phyloP scores from a whole-genome alignment of 495 filamentous ascomycete genomes.

The Massariosphaeria phaeospora region DNA sequence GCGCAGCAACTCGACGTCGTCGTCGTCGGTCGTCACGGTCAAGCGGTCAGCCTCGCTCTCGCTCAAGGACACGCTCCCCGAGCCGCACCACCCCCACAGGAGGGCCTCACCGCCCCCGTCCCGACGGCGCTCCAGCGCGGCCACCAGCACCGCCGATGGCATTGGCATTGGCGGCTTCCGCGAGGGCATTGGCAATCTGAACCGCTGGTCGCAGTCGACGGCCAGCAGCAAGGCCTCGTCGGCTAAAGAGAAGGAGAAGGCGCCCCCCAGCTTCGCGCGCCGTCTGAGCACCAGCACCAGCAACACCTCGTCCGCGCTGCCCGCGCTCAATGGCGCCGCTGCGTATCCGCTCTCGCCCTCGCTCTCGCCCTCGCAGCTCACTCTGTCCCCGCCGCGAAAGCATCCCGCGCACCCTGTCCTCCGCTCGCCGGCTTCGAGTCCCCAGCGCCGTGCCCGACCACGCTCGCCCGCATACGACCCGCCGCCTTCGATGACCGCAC shows the following conservation, averaged over 20 bases:
- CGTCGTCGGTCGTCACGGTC: slow-evolving; percentile 37
- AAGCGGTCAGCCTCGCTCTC: slow-evolving; percentile 39
- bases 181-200: slow-evolving; percentile 67
- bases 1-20: slow-evolving; percentile 38
- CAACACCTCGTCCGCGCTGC: slow-evolving; percentile 15
- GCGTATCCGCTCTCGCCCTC: slow-evolving; percentile 32
- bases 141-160: slow-evolving; percentile 27
- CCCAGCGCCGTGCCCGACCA: slow-evolving; percentile 24
- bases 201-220: slow-evolving; percentile 80
- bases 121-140: slow-evolving; percentile 37
- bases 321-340: slow-evolving; percentile 28
- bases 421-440: slow-evolving; percentile 36
- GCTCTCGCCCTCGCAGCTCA: slow-evolving; percentile 1
- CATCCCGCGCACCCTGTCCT: slow-evolving; percentile 8
- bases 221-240: slow-evolving; percentile 61
- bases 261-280: slow-evolving; percentile 48
- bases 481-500: slow-evolving; percentile 28
- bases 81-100: slow-evolving; percentile 28
- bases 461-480: slow-evolving; percentile 32
- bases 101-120: slow-evolving; percentile 30
- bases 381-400: slow-evolving; percentile 24
- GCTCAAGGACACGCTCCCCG: slow-evolving; percentile 32
- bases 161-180: slow-evolving; percentile 47
- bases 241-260: slow-evolving; percentile 40
- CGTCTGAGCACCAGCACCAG: slow-evolving; percentile 47